These are phyloP conservation scores for Cucurbita moschata DNA, from an alignment of 306 rosid genomes.

Conservation along the genomic window DNA sequence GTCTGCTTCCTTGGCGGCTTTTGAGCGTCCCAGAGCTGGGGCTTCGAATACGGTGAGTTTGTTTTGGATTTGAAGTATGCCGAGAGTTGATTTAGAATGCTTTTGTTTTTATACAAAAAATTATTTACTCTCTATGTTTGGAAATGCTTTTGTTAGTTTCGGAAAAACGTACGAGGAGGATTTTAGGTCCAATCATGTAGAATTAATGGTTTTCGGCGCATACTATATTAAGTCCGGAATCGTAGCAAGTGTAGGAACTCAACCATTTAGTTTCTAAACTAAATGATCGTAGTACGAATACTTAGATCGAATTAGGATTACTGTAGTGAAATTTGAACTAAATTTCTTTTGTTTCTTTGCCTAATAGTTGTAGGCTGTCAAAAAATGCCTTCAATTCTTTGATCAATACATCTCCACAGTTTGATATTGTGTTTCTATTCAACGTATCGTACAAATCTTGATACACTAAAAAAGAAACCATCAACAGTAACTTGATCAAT, in stretches of 20 bases:
- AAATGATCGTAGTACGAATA: neutral
- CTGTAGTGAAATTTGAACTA: neutral
- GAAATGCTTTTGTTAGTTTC: neutral
- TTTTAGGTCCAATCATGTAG: neutral
- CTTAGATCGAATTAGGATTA: neutral
- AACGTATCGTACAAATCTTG: too few species aligned
- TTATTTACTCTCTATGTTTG: neutral
- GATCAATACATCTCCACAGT: neutral
- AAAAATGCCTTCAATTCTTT: neutral
- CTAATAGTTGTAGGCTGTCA: neutral
- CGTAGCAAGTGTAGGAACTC: neutral
- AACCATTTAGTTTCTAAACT: neutral
- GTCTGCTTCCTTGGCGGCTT: constrained; percentile 81
- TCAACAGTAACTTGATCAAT: neutral
- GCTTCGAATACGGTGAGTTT: constrained; percentile 58
- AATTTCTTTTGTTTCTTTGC: neutral
- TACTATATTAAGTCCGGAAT: neutral
- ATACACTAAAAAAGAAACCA: too few species aligned
- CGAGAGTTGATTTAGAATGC: neutral
- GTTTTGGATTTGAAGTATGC: neutral
- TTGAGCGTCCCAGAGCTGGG: constrained; percentile 73
- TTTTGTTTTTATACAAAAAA: neutral
- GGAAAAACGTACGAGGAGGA: neutral
- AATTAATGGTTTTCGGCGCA: neutral
- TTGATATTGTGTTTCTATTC: neutral